Conservation (phyloP, 805 yeast genomes). For the Brettanomyces anomalus region DNA sequence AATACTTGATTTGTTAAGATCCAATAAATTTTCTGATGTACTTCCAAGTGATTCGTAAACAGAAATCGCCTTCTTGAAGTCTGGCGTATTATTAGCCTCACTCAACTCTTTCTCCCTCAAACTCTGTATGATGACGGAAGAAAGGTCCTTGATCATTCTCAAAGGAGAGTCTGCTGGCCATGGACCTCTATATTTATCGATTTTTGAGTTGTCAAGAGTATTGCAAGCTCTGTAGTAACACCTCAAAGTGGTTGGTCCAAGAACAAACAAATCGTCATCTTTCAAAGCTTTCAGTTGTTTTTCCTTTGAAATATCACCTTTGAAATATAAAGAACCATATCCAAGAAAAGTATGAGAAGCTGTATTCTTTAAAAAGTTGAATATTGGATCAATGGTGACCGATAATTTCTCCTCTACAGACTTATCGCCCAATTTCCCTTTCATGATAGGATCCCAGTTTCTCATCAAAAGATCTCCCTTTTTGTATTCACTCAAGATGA, state of each 20-base stretch:
- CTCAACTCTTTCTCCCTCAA: constrained; percentile 42
- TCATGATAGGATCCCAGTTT: constrained; percentile 77
- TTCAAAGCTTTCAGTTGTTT: constrained; percentile 35
- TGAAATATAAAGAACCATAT: constrained; percentile 78
- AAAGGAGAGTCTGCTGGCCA: constrained; percentile 54
- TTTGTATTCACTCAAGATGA: constrained; percentile 69
- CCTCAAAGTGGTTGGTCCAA: constrained; percentile 85
- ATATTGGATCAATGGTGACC: constrained; percentile 61
- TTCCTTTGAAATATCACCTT: constrained; percentile 46
- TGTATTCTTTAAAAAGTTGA: constrained; percentile 33
- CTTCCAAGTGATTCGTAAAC: constrained; percentile 53
- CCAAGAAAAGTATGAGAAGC: constrained; percentile 49
- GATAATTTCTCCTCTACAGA: constrained; percentile 41
- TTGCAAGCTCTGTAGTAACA: constrained; percentile 64
- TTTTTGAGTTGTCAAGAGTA: constrained; percentile 39
- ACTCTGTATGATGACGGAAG: constrained; percentile 35
- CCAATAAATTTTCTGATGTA: constrained; percentile 52
- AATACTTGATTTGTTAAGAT: constrained; percentile 36
- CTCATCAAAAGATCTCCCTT: constrained; percentile 76
- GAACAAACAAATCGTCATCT: constrained; percentile 76
- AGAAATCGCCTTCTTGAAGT: constrained; percentile 30
- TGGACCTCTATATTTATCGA: constrained; percentile 62
- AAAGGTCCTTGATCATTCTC: constrained; percentile 45
- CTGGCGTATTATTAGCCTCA: constrained; percentile 15
- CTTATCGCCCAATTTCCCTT: constrained; percentile 43